Evolutionary conservation across 2,329 filamentous ascomycete genomes (phyloP).

Genomic region (Sporothrix phasma): DNA sequence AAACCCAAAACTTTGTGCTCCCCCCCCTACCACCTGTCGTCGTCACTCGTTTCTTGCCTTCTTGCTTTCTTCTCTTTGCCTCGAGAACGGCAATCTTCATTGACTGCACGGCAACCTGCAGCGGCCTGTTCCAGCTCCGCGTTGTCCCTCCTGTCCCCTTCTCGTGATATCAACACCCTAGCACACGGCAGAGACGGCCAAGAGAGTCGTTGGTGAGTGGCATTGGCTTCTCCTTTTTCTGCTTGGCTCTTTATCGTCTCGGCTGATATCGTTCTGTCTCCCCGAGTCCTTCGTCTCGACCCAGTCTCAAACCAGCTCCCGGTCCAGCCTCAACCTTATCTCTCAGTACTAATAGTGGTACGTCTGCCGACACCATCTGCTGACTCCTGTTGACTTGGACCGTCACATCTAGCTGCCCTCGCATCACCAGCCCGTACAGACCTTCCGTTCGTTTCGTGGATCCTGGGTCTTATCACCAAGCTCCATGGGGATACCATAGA

Average conservation of each 20-base stretch:
- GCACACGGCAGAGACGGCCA: background rate
- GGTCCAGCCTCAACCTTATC: conserved; percentile 1
- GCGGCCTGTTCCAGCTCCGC: background rate
- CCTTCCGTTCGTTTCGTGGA: background rate
- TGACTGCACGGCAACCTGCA: background rate
- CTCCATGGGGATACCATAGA: background rate
- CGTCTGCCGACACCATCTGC: background rate
- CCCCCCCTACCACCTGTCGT: too few species aligned
- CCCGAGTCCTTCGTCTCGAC: background rate
- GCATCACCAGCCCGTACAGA: too few species aligned
- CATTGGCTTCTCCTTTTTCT: too few species aligned
- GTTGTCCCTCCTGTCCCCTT: background rate
- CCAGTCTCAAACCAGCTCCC: background rate
- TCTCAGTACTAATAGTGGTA: background rate
- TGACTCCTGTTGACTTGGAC: background rate
- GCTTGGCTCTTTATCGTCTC: too few species aligned
- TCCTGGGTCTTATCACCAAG: background rate
- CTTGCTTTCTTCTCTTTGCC: background rate
- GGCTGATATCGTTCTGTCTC: background rate
- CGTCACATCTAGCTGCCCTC: background rate
- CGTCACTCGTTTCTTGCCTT: background rate
- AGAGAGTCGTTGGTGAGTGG: too few species aligned
- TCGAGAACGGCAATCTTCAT: too few species aligned
- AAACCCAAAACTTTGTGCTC: too few species aligned
- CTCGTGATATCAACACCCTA: background rate